Base-by-base conservation (phyloP, 345 rosid genomes). In the Isatis tinctoria region DNA sequence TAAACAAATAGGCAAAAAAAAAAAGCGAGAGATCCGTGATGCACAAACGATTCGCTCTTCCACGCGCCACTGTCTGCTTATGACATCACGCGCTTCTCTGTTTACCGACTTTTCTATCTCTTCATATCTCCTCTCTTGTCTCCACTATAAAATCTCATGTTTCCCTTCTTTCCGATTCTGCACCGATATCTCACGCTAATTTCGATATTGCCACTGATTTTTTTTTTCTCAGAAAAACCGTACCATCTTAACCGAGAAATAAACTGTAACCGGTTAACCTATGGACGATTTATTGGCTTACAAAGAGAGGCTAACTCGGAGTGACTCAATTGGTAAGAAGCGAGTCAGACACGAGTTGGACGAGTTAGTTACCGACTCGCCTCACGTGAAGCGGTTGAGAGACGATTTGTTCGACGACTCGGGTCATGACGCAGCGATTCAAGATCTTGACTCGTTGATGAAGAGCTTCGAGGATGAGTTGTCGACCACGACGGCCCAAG, bases 401-500 rank as follows among this genome's bases (percentile, higher is more conserved):
- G 91, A 87, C 11, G 92, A 89, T 67, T 79, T 90, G 35, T 78
- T 89, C 14, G 92, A 93, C 10, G 97, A 87, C n/a, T 30, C 85
- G 3, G 85, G 78, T 16, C 63, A 45, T 10, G 87, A 79, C n/a
- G 66, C 88, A n/a, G 56, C 52, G 24, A 74, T 77, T 71, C 90
- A 79, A 66, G 92, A 75, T 5, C 87, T 93, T 1, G 97, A 90
- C 63, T 85, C 88, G 9, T 85, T 93, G 0, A 89, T 93, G 9
- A 87, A 68, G 52, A 93, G 97, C 67, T 87, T 93, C 39, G 72
- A 70, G 30, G 67, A 64, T 4, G 80, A 77, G 76, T 17, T 77
- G 10, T 72, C 10, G 13, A 68, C 35, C 51, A 24, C 30, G 47
- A 65, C 78, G 77, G 78, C 10, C 10, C 37, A 24, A 71, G 4